Conservation (phyloP, 768 basidiomycete species). For the Pleurotus sapidus region DNA sequence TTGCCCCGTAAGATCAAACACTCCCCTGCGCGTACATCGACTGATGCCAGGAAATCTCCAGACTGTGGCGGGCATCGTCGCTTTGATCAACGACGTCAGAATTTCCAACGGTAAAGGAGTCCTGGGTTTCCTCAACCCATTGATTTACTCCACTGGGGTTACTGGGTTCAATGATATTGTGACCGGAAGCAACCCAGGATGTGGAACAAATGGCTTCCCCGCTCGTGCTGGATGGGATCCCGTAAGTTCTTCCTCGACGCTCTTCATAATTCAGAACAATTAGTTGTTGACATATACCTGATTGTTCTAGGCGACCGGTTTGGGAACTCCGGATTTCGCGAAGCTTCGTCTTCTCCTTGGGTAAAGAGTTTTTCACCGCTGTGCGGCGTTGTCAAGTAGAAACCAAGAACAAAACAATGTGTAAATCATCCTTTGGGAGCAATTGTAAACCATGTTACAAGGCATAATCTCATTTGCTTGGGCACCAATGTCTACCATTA, state of each 20-base stretch:
- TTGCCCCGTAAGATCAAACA: conserved; percentile 5
- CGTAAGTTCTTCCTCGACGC: conserved; percentile 10
- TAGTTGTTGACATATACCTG: background rate
- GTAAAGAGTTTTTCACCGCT: background rate
- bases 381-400: too few relatives aligned
- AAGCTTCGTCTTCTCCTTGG: conserved; percentile 6
- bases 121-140: conserved; percentile 65
- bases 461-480: too few relatives aligned
- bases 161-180: conserved; percentile 23
- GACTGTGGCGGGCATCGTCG: conserved; percentile 57
- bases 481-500: too few relatives aligned
- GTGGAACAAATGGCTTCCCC: conserved; percentile 13
- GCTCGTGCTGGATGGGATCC: conserved; percentile 25
- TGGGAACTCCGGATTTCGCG: conserved; percentile 7
- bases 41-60: conserved; percentile 8
- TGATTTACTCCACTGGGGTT: conserved; percentile 44
- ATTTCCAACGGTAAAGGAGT: conserved; percentile 37
- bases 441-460: too few relatives aligned
- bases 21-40: background rate
- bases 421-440: too few relatives aligned
- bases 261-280: too few relatives aligned
- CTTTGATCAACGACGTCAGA: conserved; percentile 61
- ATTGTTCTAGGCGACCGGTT: background rate
- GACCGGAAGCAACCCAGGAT: conserved; percentile 16
- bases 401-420: too few relatives aligned